These are phyloP conservation scores for Ceriops tagal DNA, from an alignment of 345 rosid genomes.

Conservation along the genomic window DNA sequence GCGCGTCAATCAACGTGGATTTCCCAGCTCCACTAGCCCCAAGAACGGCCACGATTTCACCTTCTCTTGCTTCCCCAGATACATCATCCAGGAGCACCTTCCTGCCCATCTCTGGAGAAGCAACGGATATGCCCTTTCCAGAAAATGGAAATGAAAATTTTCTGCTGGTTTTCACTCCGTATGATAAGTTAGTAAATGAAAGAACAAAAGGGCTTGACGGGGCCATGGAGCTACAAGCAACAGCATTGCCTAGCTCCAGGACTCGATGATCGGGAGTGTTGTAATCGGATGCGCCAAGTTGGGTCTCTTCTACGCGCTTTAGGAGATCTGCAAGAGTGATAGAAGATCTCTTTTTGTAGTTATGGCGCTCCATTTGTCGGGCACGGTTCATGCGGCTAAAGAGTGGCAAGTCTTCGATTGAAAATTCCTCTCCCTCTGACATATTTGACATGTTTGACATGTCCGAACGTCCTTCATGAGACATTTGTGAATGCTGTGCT, in stretches of 20 bases:
- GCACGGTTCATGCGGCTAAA: slow-evolving; percentile 9
- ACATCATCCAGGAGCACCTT: slow-evolving; percentile 29
- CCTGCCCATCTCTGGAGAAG: slow-evolving; percentile 5
- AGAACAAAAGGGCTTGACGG: slow-evolving; percentile 65
- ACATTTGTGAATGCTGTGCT: slow-evolving; percentile 16
- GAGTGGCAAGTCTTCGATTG: slow-evolving; percentile 35
- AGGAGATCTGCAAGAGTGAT: slow-evolving; percentile 64
- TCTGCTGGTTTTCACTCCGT: slow-evolving; percentile 52
- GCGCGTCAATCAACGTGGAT: slow-evolving; percentile 85
- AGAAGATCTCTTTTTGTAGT: slow-evolving; percentile 23
- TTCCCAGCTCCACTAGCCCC: slow-evolving; percentile 97
- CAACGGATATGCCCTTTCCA: slow-evolving; percentile 18
- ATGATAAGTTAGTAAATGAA: slow-evolving; percentile 58
- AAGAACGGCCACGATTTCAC: slow-evolving; percentile 84
- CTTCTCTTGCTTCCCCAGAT: slow-evolving; percentile 27
- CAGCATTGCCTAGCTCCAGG: slow-evolving; percentile 36
- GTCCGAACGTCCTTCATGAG: slow-evolving; percentile 27
- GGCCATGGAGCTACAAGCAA: slow-evolving; percentile 40
- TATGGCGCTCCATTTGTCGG: slow-evolving; percentile 43
- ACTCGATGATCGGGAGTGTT: slow-evolving; percentile 21
- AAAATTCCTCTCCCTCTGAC: slow-evolving; percentile 26
- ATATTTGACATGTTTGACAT: slow-evolving; percentile 31
- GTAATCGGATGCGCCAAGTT: slow-evolving; percentile 22
- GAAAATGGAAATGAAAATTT: slow-evolving; percentile 36
- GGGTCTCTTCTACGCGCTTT: slow-evolving; percentile 55